These are phyloP conservation scores for Microsporum audouinii DNA, from an alignment of 2,329 filamentous ascomycete species.

Conservation along the genomic window DNA sequence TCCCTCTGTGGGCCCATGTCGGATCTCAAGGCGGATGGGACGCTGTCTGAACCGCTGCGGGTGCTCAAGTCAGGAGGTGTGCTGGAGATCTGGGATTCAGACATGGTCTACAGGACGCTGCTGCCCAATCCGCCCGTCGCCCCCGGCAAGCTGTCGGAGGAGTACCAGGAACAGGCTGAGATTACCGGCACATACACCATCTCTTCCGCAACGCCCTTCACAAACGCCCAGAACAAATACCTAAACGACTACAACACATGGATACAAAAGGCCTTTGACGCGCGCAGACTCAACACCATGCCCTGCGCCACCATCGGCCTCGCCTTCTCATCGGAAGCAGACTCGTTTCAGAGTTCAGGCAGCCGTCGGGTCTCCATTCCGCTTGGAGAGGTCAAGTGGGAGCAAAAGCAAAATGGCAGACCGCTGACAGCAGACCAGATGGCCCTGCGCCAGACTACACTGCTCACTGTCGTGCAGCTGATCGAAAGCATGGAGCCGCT, in stretches of 20 bases:
- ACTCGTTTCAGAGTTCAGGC: constrained; percentile 55
- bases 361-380: constrained; percentile 76
- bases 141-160: constrained; percentile 43
- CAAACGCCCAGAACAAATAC: constrained; percentile 67
- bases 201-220: constrained; percentile 70
- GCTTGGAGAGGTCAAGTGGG: constrained; percentile 74
- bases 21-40: constrained; percentile 38
- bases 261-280: constrained; percentile 64
- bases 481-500: constrained; percentile 77
- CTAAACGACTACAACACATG: constrained; percentile 74
- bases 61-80: constrained; percentile 66
- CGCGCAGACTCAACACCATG: constrained; percentile 56
- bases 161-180: constrained; percentile 53
- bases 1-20: constrained; percentile 54
- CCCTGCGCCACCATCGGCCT: constrained; percentile 69
- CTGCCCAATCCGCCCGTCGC: constrained; percentile 61
- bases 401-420: constrained; percentile 52
- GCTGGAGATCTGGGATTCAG: constrained; percentile 81
- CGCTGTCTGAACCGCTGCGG: constrained; percentile 65
- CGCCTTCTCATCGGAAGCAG: constrained; percentile 69
- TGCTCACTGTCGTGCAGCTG: constrained; percentile 68
- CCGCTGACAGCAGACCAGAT: constrained; percentile 56
- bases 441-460: constrained; percentile 65
- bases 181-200: constrained; percentile 71
- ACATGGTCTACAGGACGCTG: constrained; percentile 72